Percentiles rank a stretch among this genome's conserved stretches.
Evolutionary conservation across 345 rosid species (phyloP).

Genomic region (Populus pruinosa): DNA sequence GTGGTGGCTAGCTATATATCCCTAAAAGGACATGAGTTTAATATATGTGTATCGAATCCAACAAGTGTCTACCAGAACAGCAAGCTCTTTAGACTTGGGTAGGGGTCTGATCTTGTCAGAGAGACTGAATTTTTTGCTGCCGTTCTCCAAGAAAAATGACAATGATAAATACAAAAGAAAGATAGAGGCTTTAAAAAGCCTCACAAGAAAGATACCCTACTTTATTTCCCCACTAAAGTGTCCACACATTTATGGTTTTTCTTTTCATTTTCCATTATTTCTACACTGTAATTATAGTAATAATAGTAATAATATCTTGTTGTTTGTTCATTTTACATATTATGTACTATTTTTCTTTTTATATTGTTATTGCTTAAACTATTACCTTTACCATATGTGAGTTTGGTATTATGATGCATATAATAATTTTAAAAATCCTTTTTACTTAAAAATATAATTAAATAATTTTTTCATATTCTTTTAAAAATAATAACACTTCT

Average conservation of each 20-base stretch:
- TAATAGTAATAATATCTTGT: too few species aligned
- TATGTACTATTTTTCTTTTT: too few species aligned
- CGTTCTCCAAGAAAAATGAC: constrained; percentile 10
- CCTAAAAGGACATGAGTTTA: not conserved
- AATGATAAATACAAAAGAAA: constrained; percentile 18
- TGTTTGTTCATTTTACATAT: too few species aligned
- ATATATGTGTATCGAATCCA: not conserved
- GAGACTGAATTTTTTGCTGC: not conserved
- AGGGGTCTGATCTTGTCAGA: constrained; percentile 26
- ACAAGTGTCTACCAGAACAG: constrained; percentile 8
- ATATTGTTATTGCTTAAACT: too few species aligned
- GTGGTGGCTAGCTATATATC: not conserved
- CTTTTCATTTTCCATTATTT: not conserved
- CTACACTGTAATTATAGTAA: too few species aligned
- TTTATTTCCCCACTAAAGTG: not conserved
- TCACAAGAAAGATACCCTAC: constrained; percentile 12
- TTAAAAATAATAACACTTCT: too few species aligned
- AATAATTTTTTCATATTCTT: too few species aligned
- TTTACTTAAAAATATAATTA: too few species aligned
- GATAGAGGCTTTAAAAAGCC: constrained; percentile 8
- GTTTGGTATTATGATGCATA: too few species aligned
- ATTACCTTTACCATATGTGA: too few species aligned
- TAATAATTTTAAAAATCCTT: too few species aligned
- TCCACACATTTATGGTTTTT: not conserved
- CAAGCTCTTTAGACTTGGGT: constrained; percentile 18